phyloP scores from a whole-genome alignment of 2,329 filamentous ascomycete genomes.

The Aspergillus transmontanensis region DNA sequence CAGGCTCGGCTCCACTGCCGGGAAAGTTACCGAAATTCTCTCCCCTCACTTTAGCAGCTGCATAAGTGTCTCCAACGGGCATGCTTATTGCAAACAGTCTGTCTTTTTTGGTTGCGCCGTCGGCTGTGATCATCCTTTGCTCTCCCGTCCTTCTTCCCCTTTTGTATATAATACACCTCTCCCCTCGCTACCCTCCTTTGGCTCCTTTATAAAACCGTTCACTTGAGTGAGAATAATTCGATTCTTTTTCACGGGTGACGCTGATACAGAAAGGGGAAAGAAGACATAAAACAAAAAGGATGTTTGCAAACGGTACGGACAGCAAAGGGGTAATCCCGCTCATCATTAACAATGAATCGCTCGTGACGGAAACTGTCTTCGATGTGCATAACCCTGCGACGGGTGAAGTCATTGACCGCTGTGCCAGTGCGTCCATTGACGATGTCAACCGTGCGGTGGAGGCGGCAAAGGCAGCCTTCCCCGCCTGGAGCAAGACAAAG shows the following conservation, averaged over 20 bases:
- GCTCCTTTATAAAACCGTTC: not conserved
- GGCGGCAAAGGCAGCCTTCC: conserved; percentile 69
- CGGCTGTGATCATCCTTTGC: not conserved
- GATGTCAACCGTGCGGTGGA: conserved; percentile 59
- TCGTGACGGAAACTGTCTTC: conserved; percentile 44
- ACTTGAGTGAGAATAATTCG: not conserved
- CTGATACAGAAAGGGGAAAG: not conserved
- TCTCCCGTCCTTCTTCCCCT: not conserved
- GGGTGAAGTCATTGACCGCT: conserved; percentile 56
- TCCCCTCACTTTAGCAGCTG: conserved; percentile 19
- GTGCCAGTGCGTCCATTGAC: conserved; percentile 58
- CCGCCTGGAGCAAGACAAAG: conserved; percentile 67
- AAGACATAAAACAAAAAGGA: not conserved
- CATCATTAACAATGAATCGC: conserved; percentile 47
- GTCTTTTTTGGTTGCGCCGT: conserved; percentile 5
- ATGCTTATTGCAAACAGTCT: conserved; percentile 8
- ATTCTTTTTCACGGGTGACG: not conserved
- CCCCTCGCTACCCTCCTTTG: not conserved
- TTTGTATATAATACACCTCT: not conserved
- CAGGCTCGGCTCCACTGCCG: conserved; percentile 14
- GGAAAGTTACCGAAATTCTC: conserved; percentile 10
- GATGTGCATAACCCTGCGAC: conserved; percentile 59
- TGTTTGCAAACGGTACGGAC: conserved; percentile 14
- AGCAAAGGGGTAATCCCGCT: conserved; percentile 37
- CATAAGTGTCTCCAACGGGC: conserved; percentile 1